Conservation (phyloP, 805 yeast species). For the Candida bentonensis region DNA sequence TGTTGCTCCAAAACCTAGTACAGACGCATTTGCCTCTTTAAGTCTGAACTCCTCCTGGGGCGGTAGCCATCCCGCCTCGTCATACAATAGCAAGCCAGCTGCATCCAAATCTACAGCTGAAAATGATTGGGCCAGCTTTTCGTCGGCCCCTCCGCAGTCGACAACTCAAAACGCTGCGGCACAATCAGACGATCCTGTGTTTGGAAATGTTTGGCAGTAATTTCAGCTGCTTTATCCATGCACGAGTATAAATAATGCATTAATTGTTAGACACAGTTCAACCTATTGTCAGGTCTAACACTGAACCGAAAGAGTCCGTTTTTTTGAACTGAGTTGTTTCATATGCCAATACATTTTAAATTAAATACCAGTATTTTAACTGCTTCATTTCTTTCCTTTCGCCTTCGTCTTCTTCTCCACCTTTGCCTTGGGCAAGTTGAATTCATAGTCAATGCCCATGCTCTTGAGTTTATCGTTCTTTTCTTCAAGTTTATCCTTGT, state of each 20-base stretch:
- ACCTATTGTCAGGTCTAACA: too few relatives aligned
- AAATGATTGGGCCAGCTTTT: constrained; percentile 12
- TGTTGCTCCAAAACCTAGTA: background rate
- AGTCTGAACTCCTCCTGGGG: constrained; percentile 1
- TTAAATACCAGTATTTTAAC: background rate
- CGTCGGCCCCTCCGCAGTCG: constrained; percentile 10
- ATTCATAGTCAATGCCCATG: constrained; percentile 42
- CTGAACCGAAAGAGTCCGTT: constrained; percentile 1
- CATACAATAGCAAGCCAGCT: constrained; percentile 2
- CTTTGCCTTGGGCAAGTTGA: constrained; percentile 3
- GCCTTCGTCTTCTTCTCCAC: constrained; percentile 3
- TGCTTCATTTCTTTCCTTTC: constrained; percentile 3
- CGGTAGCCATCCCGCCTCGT: background rate
- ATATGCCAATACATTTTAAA: background rate
- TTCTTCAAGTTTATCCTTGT: constrained; percentile 27
- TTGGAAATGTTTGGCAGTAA: constrained; percentile 25
- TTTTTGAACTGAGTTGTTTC: background rate
- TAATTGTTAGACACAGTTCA: too few relatives aligned
- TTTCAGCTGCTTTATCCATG: too few relatives aligned
- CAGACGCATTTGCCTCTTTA: background rate
- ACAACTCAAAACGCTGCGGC: constrained; percentile 6
- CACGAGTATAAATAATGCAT: too few relatives aligned
- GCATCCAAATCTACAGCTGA: constrained; percentile 1
- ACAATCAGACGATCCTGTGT: constrained; percentile 20
- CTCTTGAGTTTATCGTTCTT: constrained; percentile 37